These are phyloP conservation scores for Kodamaea plutei DNA, from an alignment of 1,139 yeast species.

Conservation along the genomic window DNA sequence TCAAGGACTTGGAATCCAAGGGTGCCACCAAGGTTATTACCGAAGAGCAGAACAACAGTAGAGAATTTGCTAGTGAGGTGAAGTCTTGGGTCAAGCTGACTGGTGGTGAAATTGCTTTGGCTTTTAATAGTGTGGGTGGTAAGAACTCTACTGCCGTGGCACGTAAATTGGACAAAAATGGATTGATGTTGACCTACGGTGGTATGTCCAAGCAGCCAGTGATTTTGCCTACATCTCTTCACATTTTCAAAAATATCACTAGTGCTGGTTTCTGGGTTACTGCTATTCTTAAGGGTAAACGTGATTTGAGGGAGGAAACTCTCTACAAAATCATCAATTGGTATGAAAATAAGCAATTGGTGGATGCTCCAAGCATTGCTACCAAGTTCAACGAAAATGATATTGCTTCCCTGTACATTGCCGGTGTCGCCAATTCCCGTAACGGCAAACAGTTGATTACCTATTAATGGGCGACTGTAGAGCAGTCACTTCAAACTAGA, in stretches of 20 bases:
- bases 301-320: conserved; percentile 56
- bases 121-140: conserved; percentile 92
- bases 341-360: conserved; percentile 59
- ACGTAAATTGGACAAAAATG: conserved; percentile 64
- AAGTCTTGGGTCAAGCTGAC: conserved; percentile 61
- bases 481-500: no score
- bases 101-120: conserved; percentile 61
- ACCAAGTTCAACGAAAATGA: conserved; percentile 39
- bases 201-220: conserved; percentile 98
- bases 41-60: conserved; percentile 73
- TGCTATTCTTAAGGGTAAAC: conserved; percentile 62
- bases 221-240: conserved; percentile 77
- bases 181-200: conserved; percentile 86
- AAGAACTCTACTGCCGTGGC: conserved; percentile 76
- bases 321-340: conserved; percentile 59
- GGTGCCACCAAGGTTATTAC: conserved; percentile 93
- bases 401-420: conserved; percentile 45
- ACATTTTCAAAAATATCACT: conserved; percentile 83
- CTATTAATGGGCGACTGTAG: no score
- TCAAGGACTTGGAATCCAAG: conserved; percentile 49
- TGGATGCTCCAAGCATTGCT: conserved; percentile 57
- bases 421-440: conserved; percentile 49
- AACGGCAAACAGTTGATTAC: conserved; percentile 40
- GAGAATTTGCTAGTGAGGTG: conserved; percentile 56
- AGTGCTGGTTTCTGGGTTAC: conserved; percentile 95